Base-by-base conservation (phyloP, 768 basidiomycete species). In the Flagelloscypha sp. region DNA sequence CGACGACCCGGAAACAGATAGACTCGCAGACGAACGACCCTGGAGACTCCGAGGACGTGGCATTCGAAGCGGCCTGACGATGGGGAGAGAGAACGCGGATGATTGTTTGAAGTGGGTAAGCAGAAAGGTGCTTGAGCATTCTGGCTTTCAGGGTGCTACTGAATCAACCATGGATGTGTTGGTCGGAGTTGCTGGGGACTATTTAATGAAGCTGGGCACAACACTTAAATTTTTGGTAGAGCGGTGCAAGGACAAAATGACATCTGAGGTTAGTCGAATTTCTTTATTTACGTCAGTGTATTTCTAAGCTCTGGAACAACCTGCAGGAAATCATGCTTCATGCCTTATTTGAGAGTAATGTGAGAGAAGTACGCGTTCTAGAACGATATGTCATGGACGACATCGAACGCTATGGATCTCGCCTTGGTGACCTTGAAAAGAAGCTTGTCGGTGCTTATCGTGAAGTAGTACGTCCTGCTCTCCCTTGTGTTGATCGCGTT, bases 281-380 rank as follows among this genome's bases (percentile, higher is more conserved):
- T 37, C 15, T 40, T 47, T 30, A 38, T 27, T 36, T 25, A 40
- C n/a, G 10, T 17, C 17, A 12, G 27, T 36, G 22, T 28, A 21
- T 17, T 12, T 24, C 13, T 37, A 22, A 11, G 6, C 10, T 34
- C 11, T 11, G 27, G 32, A 23, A n/a, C n/a, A 28, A 11, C 15
- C 21, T 27, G n/a, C 40, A 94, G 89, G 89, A 94, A 78, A 93
- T 95, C 22, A 79, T 94, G 24, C 69, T 92, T 2, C 89, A 94
- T 54, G 84, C 88, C 1, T 62, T 97, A 12, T 87, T 92, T 45
- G 89, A 95, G 59, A 86, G 84, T 41, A 93, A 93, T 4, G 76
- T 74, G 6, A 76, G 86, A 0, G 72, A 76, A 37, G 62, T 90
- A 7, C 69, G 78, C 48, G 82, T 86, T 42, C 71, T 98, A 1